Base-by-base conservation (phyloP, 148 eudicot genomes). In the Rhododendron ovatum region DNA sequence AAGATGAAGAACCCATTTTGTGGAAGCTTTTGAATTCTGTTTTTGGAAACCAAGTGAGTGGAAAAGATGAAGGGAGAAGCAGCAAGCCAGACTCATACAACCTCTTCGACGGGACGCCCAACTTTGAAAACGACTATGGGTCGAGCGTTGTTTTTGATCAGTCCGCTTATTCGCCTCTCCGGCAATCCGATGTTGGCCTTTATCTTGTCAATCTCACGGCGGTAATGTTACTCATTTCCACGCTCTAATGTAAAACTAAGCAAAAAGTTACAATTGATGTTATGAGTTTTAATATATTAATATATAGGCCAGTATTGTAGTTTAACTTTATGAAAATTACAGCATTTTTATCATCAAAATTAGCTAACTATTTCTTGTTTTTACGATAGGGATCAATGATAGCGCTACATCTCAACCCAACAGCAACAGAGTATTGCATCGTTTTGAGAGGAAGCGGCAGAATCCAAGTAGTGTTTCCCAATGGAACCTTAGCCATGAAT, bases 351-450 rank as follows among this genome's bases (percentile, higher is more conserved):
- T 1, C 3, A 14, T 26, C 12, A 71, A 69, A 71, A 10, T 71
- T 37, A 15, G 1, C 73, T 65, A 26, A 65, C 53, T 48, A 86
- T 24, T 24, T 47, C 7, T 3, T 55, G 1, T 33, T 78, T 80
- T 37, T 63, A 28, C 22, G 24, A 9, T 3, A 80, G 98, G 99
- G 99, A 59, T 90, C 98, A 1, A 96, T 96, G 98, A 87, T 96
- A 96, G 99, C 99, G 17, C 99, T 98, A 2, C 99, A 95, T 85
- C 77, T 96, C 43, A 96, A 95, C 82, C 98, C 99, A 11, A 89
- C 84, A 20, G 99, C 99, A 1, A 87, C 93, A 0, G 99, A 96
- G 81, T 96, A 94, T 13, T 98, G 95, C 33, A 57, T 95, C 0
- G 98, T 96, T 53, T 81, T 95, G 33, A 69, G 88, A 11, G 99